A percentile compares a stretch with the other conserved stretches of the same genome.
phyloP scores from a whole-genome alignment of 345 rosid species.

The Carallia brachiata region DNA sequence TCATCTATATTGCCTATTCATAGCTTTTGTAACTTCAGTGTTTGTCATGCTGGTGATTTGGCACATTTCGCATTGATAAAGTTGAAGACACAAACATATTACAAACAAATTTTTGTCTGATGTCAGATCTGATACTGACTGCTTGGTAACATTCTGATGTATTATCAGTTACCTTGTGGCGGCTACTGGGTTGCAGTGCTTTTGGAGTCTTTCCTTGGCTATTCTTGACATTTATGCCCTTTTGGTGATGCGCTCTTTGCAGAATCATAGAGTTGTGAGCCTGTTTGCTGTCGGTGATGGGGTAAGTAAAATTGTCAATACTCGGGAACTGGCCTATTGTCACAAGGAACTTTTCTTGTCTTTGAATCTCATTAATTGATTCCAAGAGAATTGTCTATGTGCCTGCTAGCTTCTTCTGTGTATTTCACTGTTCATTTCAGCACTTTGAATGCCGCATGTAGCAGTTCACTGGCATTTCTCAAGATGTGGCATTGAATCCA shows the following conservation, averaged over 20 bases:
- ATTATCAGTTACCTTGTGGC: constrained; percentile 74
- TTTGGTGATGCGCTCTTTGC: constrained; percentile 67
- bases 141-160: constrained; percentile 21
- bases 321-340: background rate
- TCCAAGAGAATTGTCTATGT: background rate
- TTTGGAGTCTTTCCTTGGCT: constrained; percentile 68
- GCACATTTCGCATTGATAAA: background rate
- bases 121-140: background rate
- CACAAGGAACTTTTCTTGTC: too few species aligned
- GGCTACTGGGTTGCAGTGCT: constrained; percentile 68
- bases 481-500: background rate
- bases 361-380: background rate
- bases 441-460: background rate
- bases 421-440: background rate
- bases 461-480: background rate
- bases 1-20: background rate
- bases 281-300: constrained; percentile 67
- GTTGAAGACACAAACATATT: background rate
- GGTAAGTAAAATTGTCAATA: constrained; percentile 44
- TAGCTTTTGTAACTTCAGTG: background rate
- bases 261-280: constrained; percentile 47
- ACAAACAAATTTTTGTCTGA: background rate
- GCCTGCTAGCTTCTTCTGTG: background rate
- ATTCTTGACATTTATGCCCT: constrained; percentile 58
- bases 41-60: background rate